These are phyloP conservation scores for Beta macrorhiza DNA, from an alignment of 179 eudicot genomes.

Conservation along the genomic window DNA sequence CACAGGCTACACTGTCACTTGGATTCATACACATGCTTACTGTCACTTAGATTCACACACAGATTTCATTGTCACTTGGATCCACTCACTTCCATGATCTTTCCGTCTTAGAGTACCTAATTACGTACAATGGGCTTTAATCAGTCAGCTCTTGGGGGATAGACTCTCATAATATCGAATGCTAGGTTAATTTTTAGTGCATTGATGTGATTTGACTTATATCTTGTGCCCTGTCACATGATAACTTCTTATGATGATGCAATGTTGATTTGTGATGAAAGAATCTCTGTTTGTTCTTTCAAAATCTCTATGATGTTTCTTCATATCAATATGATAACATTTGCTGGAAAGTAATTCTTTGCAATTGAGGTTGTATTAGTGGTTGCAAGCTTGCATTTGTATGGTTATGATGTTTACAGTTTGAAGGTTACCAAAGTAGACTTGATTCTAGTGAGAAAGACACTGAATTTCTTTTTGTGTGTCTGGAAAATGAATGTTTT, in stretches of 20 bases:
- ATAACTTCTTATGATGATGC: neutral
- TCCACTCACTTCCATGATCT: neutral
- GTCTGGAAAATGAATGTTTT: constrained; percentile 23
- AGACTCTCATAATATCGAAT: neutral
- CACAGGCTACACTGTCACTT: neutral
- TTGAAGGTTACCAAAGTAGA: neutral
- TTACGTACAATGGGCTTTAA: neutral
- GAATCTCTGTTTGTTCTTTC: neutral
- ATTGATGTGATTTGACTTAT: neutral
- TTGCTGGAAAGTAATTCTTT: neutral
- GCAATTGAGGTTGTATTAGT: neutral
- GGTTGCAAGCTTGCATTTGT: constrained; percentile 8
- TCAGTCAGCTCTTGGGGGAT: neutral
- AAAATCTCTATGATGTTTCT: neutral
- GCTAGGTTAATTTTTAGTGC: neutral
- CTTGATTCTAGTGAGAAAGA: constrained; percentile 7
- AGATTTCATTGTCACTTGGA: neutral
- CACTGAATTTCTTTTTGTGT: neutral
- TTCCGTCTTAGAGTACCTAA: neutral
- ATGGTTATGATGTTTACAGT: neutral
- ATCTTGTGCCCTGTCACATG: neutral
- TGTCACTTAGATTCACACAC: neutral
- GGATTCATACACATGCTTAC: neutral
- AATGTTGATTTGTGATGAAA: neutral
- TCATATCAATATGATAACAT: neutral